Percentiles rank a stretch among this genome's conserved stretches.
Conservation (phyloP, 495 filamentous ascomycete genomes). For the Parachaetomium inaequale region DNA sequence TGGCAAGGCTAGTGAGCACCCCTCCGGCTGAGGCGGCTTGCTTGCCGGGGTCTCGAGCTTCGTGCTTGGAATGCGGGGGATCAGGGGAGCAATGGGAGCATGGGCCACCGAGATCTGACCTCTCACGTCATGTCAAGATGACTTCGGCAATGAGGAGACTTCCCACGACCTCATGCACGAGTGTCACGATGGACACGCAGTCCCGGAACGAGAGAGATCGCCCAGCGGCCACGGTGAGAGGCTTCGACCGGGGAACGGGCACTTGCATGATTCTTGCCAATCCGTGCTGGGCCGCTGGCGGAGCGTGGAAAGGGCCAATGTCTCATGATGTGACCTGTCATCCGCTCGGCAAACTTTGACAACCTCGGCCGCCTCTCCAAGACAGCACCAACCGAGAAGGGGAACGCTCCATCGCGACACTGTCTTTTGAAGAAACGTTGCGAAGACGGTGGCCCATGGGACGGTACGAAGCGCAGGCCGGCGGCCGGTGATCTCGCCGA, state of each 20-base stretch:
- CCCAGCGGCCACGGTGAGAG: not conserved
- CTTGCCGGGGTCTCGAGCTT: constrained; percentile 1
- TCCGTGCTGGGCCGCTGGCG: not conserved
- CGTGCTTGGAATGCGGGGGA: constrained; percentile 28
- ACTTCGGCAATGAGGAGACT: not conserved
- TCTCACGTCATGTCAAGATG: constrained; percentile 16
- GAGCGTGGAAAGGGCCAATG: not conserved
- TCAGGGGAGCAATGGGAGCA: not conserved
- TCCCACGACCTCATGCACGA: not conserved
- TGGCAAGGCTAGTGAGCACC: constrained; percentile 12
- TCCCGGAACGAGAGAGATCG: not conserved
- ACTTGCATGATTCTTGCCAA: constrained; percentile 12
- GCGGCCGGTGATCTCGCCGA: not conserved
- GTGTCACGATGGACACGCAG: constrained; percentile 2
- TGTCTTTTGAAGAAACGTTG: constrained; percentile 7
- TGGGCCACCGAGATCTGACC: constrained; percentile 22
- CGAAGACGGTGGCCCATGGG: constrained; percentile 28
- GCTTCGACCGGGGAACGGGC: not conserved
- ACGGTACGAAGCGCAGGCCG: constrained; percentile 37
- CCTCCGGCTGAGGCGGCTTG: constrained; percentile 22
- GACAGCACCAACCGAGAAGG: constrained; percentile 20
- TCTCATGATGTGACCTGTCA: constrained; percentile 23
- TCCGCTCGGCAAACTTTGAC: not conserved
- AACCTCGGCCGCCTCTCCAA: not conserved
- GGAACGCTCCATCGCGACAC: constrained; percentile 23